These are phyloP conservation scores for Neoarthrinium moseri DNA, from an alignment of 2,329 filamentous ascomycete genomes.

Conservation along the genomic window DNA sequence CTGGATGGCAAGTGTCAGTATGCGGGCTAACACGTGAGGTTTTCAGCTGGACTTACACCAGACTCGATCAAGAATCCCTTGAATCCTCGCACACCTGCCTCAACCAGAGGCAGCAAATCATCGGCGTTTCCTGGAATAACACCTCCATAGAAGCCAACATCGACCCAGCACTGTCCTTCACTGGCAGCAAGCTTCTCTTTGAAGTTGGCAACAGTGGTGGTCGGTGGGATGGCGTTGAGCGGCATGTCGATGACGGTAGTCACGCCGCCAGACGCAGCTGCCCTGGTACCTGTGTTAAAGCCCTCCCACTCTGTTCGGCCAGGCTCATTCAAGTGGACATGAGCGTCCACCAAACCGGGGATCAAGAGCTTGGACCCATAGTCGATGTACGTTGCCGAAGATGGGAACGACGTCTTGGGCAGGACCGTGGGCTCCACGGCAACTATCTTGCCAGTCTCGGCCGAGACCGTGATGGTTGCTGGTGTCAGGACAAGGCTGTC, in stretches of 20 bases:
- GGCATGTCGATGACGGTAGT: conserved; percentile 99
- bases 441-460: conserved; percentile 78
- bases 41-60: conserved; percentile 63
- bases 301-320: conserved; percentile 98
- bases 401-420: conserved; percentile 72
- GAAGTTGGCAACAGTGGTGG: conserved; percentile 81
- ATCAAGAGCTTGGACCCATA: conserved; percentile 82
- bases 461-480: conserved; percentile 80
- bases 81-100: conserved; percentile 88
- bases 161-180: conserved; percentile 89
- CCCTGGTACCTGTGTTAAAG: conserved; percentile 90
- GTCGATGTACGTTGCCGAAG: conserved; percentile 72
- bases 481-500: conserved; percentile 65
- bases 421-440: conserved; percentile 72
- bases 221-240: conserved; percentile 93
- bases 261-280: conserved; percentile 91
- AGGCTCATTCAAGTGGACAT: conserved; percentile 96
- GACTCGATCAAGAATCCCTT: conserved; percentile 98
- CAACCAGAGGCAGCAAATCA: conserved; percentile 77
- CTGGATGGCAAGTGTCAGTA: conserved; percentile 44
- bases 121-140: conserved; percentile 85
- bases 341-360: conserved; percentile 91
- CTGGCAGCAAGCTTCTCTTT: conserved; percentile 84
- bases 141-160: conserved; percentile 97
- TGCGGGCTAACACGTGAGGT: background rate